phyloP scores from a whole-genome alignment of 73 alveolate genomes.

The Paraurostyla sp. region DNA sequence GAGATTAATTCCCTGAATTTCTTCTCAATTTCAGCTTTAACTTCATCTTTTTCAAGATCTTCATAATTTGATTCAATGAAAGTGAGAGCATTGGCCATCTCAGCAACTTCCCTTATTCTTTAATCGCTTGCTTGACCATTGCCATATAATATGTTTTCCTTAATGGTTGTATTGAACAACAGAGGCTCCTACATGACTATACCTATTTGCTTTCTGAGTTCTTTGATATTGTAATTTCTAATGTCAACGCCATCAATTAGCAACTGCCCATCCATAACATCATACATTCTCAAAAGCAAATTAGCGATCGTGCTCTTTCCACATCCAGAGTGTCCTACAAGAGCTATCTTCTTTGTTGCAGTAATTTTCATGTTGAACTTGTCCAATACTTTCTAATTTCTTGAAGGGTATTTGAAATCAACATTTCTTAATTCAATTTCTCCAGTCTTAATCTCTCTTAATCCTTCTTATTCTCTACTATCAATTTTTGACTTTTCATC shows the following conservation, averaged over 20 bases:
- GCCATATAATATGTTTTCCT: slow-evolving; percentile 77
- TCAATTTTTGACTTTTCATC: background rate
- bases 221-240: slow-evolving; percentile 66
- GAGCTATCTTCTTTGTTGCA: slow-evolving; percentile 41
- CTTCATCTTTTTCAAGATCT: background rate
- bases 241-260: slow-evolving; percentile 78
- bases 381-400: background rate
- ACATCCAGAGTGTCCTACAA: slow-evolving; percentile 84
- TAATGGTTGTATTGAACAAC: slow-evolving; percentile 75
- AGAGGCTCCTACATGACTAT: slow-evolving; percentile 80
- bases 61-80: slow-evolving; percentile 70
- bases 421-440: background rate
- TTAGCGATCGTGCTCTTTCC: slow-evolving; percentile 77
- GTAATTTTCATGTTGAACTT: background rate
- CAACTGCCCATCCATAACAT: slow-evolving; percentile 59
- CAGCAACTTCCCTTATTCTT: slow-evolving; percentile 70
- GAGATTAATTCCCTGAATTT: slow-evolving; percentile 47
- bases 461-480: background rate
- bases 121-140: slow-evolving; percentile 68
- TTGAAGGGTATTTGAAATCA: slow-evolving; percentile 28
- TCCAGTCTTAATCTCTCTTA: background rate
- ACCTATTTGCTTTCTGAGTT: slow-evolving; percentile 74
- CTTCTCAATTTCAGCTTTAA: slow-evolving; percentile 11
- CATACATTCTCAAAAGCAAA: slow-evolving; percentile 71
- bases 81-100: slow-evolving; percentile 72